Evolutionary conservation across 2,329 filamentous ascomycete species (phyloP), one percentile per base, ranked within the genome.

Genomic region (Lomentospora prolificans): DNA sequence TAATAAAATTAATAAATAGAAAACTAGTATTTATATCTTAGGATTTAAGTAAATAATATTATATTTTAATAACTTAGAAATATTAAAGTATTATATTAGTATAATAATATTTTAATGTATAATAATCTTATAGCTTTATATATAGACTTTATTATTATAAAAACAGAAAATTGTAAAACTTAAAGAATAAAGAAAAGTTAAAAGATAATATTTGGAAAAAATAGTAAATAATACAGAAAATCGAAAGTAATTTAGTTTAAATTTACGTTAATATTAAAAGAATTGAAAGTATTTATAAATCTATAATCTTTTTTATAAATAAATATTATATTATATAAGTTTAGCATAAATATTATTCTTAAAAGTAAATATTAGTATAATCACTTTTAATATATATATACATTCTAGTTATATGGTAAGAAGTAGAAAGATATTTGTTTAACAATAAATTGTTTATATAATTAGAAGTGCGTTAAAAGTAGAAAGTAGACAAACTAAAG

Each of bases 311-410:
- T 28, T 39, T 39, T 14, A 39, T 39, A 39, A 39, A 39, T 10
- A 52, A 54, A 57, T n/a, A 10, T 56, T 51, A 39, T 33, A 55
- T 12, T 31, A 22, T 33, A 52, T 48, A 60, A 60, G 41, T 25
- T 28, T 55, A 30, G 24, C 28, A 55, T 24, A 22, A 27, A 58
- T 51, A 44, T 46, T 25, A 51, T 59, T 39, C 14, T 33, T 50
- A 17, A 33, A 25, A 24, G 19, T 22, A 8, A 10, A 39, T 41
- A 56, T 25, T n/a, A 39, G 24, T 30, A 56, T 50, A 55, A 8
- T 28, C 41, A 51, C 25, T 36, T 41, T 31, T 22, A 52, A 25
- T 30, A 51, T 30, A 41, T 50, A 50, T 50, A 17, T 46, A n/a
- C n/a, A 14, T 44, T 46, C 17, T 28, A 24, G 17, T 10, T 46